Conservation (phyloP, 805 yeast genomes). For the Candida argentea region DNA sequence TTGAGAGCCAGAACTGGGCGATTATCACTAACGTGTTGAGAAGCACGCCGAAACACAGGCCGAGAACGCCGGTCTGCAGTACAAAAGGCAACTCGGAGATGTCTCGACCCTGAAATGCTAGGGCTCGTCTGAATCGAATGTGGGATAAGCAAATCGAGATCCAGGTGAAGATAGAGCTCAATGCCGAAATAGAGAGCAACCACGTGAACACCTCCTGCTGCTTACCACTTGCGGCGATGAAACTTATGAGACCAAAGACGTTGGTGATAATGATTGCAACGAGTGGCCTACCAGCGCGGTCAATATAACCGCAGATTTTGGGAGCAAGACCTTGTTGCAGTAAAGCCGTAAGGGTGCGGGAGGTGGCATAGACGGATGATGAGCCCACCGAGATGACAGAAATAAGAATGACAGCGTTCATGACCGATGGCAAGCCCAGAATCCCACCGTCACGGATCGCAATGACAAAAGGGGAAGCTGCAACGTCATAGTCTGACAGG, state of each 20-base stretch:
- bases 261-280: slow-evolving; percentile 43
- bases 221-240: slow-evolving; percentile 37
- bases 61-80: slow-evolving; percentile 16
- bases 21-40: slow-evolving; percentile 13
- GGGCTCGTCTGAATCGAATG: slow-evolving; percentile 17
- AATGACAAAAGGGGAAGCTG: slow-evolving; percentile 73
- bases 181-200: slow-evolving; percentile 17
- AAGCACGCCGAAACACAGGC: slow-evolving; percentile 14
- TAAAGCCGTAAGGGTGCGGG: slow-evolving; percentile 55
- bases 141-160: slow-evolving; percentile 16
- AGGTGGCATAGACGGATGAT: slow-evolving; percentile 59
- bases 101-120: slow-evolving; percentile 12
- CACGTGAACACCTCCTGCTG: slow-evolving; percentile 15
- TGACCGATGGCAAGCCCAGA: slow-evolving; percentile 50
- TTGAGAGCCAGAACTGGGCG: slow-evolving; percentile 19
- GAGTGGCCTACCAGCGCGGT: slow-evolving; percentile 59
- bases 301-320: slow-evolving; percentile 46
- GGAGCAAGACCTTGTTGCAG: slow-evolving; percentile 60
- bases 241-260: slow-evolving; percentile 50
- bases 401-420: slow-evolving; percentile 59
- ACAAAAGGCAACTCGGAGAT: slow-evolving; percentile 14
- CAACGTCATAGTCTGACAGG: slow-evolving; percentile 42
- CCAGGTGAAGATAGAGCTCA: slow-evolving; percentile 20
- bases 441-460: slow-evolving; percentile 59
- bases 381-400: slow-evolving; percentile 66